Evolutionary conservation across 1,284 basidiomycete genomes (phyloP).

Genomic region (Cryptococcus depauperatus): DNA sequence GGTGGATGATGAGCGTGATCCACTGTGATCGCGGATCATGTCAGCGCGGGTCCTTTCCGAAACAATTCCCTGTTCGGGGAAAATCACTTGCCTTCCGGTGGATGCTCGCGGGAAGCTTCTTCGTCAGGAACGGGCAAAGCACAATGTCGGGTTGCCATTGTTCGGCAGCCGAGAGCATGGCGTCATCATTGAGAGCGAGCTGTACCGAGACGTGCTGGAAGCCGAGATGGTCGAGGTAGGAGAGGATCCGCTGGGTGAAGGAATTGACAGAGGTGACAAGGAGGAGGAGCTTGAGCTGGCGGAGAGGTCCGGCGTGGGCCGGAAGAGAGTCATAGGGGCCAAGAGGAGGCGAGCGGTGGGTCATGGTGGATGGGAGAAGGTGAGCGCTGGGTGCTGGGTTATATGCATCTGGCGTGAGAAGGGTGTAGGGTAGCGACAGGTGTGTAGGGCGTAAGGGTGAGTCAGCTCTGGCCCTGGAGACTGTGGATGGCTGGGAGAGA

Average conservation of each 20-base stretch:
- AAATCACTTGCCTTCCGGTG: conserved; percentile 36
- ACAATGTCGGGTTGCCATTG: conserved; percentile 44
- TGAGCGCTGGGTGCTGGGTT: too few relatives aligned
- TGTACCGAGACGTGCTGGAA: conserved; percentile 44
- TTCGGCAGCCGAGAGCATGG: conserved; percentile 44
- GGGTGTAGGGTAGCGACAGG: too few relatives aligned
- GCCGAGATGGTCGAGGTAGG: conserved; percentile 39
- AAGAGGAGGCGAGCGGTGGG: conserved; percentile 9
- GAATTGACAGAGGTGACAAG: conserved; percentile 48
- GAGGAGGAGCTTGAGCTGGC: conserved; percentile 38
- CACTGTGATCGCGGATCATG: conserved; percentile 19
- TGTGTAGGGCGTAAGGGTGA: too few relatives aligned
- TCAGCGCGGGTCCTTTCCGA: not conserved
- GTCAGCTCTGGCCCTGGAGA: too few relatives aligned
- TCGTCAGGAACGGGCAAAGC: conserved; percentile 48
- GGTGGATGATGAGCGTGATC: conserved; percentile 48
- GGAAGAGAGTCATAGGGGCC: conserved; percentile 21
- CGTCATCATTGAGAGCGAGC: conserved; percentile 42
- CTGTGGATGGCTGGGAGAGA: too few relatives aligned
- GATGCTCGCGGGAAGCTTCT: conserved; percentile 44
- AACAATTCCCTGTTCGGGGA: not conserved
- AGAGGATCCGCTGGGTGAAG: conserved; percentile 42
- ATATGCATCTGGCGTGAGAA: too few relatives aligned
- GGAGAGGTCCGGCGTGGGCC: conserved; percentile 14
- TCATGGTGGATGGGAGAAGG: not conserved